Evolutionary conservation across 768 basidiomycete genomes (phyloP), one percentile per base, ranked within the genome.

Genomic region (Pleurotus ostreatus): DNA sequence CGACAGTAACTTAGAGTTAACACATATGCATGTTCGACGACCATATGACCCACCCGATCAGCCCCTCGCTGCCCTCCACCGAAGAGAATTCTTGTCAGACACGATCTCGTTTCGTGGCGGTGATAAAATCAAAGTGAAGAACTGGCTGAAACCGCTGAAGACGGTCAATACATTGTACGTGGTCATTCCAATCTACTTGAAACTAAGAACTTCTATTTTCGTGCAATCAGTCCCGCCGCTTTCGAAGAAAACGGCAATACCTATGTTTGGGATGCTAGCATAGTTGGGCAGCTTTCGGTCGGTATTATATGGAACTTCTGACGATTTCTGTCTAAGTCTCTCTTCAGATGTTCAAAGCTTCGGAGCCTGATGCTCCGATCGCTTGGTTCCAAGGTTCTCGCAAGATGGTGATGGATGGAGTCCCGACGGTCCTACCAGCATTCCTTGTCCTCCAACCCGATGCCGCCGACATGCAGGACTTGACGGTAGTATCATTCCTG

Each of bases 301-400:
- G 49, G 55, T 51, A 46, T 25, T 11, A 16, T 22, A 18, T 43
- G 46, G 5, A 25, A 47, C 6, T 20, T 25, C 7, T 47, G 15
- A 8, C 15, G 46, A 22, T 2, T 23, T 16, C 16, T 7, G 5
- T 18, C 4, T 47, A 7, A 47, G 12, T 25, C 5, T 25, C 6
- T 4, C 23, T 25, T 20, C 13, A 48, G 46, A 23, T 48, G 18
- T 34, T 34, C 30, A 34, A 34, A 9, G 30, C 30, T 9, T 34
- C 30, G 30, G 30, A 49, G 11, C 37, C 57, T 6, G 49, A 62
- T 12, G 34, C 43, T 15, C 60, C 66, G 3, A 66, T 67, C 7
- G 66, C 66, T 5, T 67, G 66, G 66, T 67, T 66, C 48, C 61
- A 62, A 12, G 41, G 60, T 26, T 65, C 66, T n/a, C 54, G 53